Evolutionary conservation across 345 rosid genomes (phyloP).

Genomic region (Brassica rapa): DNA sequence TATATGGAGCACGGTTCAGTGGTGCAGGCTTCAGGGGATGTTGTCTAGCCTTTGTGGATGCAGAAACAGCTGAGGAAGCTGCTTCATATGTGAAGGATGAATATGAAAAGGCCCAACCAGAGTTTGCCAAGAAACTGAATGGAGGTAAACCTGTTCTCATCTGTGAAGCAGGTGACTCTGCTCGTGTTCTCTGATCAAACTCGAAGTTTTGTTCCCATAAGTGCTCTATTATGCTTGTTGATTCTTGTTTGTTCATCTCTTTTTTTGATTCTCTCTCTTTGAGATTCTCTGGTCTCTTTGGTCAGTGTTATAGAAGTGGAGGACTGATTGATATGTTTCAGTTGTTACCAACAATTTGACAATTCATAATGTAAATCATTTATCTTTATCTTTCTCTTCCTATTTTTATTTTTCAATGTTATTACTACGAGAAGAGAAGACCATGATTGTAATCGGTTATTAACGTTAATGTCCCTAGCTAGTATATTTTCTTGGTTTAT

Average conservation of each 20-base stretch:
- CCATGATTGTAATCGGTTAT: no score
- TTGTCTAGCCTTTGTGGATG: slow-evolving; percentile 75
- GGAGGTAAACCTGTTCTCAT: slow-evolving; percentile 53
- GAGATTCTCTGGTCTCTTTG: not conserved
- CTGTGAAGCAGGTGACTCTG: slow-evolving; percentile 74
- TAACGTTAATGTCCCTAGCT: no score
- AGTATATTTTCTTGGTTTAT: no score
- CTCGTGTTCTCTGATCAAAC: slow-evolving; percentile 55
- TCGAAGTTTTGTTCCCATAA: not conserved
- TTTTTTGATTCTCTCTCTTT: slow-evolving; percentile 4
- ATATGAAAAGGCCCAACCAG: slow-evolving; percentile 66
- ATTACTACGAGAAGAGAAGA: slow-evolving; percentile 24
- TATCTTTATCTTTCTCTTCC: not conserved
- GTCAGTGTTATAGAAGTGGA: slow-evolving; percentile 7
- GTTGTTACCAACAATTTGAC: not conserved
- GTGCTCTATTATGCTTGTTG: not conserved
- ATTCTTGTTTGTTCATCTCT: slow-evolving; percentile 17
- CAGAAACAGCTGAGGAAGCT: slow-evolving; percentile 61
- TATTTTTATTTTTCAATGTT: slow-evolving; percentile 1
- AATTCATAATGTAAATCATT: slow-evolving; percentile 12
- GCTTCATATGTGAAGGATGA: slow-evolving; percentile 61
- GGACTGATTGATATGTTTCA: not conserved
- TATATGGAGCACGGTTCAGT: slow-evolving; percentile 82
- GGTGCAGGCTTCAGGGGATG: slow-evolving; percentile 97
- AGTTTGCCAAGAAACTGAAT: slow-evolving; percentile 52